Conservation (phyloP, 2,329 filamentous ascomycete genomes). For the Xylariaceae sp. region DNA sequence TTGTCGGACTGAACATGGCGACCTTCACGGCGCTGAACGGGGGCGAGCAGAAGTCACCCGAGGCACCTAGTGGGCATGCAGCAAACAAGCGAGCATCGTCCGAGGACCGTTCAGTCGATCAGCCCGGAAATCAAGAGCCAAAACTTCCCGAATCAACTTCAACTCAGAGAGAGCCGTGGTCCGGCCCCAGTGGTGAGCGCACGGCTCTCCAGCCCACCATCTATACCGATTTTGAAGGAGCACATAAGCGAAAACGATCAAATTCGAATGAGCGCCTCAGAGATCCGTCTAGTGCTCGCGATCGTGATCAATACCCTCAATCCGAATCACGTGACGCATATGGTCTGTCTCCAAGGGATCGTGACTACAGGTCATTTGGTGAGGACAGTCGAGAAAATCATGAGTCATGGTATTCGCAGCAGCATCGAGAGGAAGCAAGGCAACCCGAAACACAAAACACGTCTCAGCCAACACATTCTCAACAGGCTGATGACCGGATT, state of each 20-base stretch:
- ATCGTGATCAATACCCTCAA: conserved; percentile 32
- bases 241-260: conserved; percentile 68
- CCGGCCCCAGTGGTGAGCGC: conserved; percentile 36
- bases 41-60: conserved; percentile 23
- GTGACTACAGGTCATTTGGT: conserved; percentile 37
- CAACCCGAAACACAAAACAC: conserved; percentile 43
- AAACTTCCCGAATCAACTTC: conserved; percentile 19
- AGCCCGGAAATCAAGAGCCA: conserved; percentile 20
- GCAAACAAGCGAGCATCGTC: conserved; percentile 19
- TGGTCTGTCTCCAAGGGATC: conserved; percentile 38
- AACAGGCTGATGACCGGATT: conserved; percentile 44
- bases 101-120: conserved; percentile 21
- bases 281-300: conserved; percentile 25
- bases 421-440: conserved; percentile 43
- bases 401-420: conserved; percentile 46
- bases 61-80: conserved; percentile 20
- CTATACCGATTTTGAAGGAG: conserved; percentile 42
- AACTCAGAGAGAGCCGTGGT: conserved; percentile 36
- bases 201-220: conserved; percentile 34
- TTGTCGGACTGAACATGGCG: conserved; percentile 27
- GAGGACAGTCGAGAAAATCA: conserved; percentile 43
- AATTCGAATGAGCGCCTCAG: conserved; percentile 50
- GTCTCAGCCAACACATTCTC: conserved; percentile 39
- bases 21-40: conserved; percentile 31
- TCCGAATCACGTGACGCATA: conserved; percentile 38